Evolutionary conservation across 2,329 filamentous ascomycete genomes (phyloP).

Genomic region (Leptodontidium sp.): DNA sequence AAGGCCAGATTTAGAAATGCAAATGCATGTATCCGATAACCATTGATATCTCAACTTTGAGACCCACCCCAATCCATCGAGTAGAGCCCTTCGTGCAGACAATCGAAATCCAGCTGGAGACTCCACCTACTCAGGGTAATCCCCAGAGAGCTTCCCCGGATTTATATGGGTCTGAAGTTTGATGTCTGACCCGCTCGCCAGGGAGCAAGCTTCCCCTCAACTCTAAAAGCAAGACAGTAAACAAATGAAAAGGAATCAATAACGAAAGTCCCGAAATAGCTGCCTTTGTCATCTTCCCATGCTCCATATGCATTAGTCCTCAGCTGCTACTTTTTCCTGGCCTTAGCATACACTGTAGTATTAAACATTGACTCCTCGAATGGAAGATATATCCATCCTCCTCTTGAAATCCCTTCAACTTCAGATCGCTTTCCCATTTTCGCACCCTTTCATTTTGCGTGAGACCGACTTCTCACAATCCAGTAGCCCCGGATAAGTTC

Average conservation of each 20-base stretch:
- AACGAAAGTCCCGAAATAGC: background rate
- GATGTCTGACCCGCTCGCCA: background rate
- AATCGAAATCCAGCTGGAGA: too few relatives aligned
- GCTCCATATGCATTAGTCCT: background rate
- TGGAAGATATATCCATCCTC: background rate
- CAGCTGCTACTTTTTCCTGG: background rate
- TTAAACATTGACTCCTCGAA: background rate
- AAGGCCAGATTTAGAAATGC: background rate
- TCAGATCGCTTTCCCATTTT: background rate
- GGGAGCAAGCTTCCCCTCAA: background rate
- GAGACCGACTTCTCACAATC: background rate
- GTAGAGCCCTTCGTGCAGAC: too few relatives aligned
- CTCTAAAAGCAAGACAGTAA: background rate
- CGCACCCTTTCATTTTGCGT: background rate
- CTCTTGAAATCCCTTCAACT: background rate
- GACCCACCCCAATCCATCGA: background rate
- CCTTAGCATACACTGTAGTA: background rate
- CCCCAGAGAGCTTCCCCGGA: background rate
- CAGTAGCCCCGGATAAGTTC: background rate
- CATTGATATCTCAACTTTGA: background rate
- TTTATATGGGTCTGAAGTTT: conserved; percentile 3
- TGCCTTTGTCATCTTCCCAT: too few relatives aligned
- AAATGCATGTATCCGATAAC: background rate
- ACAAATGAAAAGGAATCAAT: background rate
- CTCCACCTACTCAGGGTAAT: background rate